phyloP scores from a whole-genome alignment of 306 rosid genomes.

The Castanopsis chinensis region DNA sequence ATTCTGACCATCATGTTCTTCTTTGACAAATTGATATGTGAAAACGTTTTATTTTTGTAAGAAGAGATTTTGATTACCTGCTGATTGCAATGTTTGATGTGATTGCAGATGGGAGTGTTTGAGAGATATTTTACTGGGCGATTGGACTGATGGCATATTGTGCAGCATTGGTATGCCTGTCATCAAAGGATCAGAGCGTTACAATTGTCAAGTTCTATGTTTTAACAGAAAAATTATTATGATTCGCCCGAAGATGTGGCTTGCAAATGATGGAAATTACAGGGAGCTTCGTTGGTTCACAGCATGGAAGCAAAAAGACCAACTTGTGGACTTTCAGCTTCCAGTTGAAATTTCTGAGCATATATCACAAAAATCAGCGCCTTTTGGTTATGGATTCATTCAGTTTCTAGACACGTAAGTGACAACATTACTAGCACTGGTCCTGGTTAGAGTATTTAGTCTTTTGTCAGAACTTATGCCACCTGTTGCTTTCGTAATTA shows the following conservation, averaged over 20 bases:
- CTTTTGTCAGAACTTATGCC: not conserved
- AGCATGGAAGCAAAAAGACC: slow-evolving; percentile 76
- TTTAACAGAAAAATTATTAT: slow-evolving; percentile 71
- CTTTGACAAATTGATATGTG: not conserved
- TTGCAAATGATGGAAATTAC: slow-evolving; percentile 96
- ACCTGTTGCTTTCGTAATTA: not conserved
- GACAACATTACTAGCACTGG: slow-evolving; percentile 9
- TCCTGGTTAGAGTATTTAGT: slow-evolving; percentile 4
- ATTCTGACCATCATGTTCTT: not conserved
- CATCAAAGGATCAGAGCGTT: slow-evolving; percentile 82
- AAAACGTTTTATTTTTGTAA: not conserved
- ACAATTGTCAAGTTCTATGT: slow-evolving; percentile 83
- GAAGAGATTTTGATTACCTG: not conserved
- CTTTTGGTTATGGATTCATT: slow-evolving; percentile 90
- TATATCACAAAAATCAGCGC: slow-evolving; percentile 59
- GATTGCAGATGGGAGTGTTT: slow-evolving; percentile 89
- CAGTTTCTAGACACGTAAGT: slow-evolving; percentile 92
- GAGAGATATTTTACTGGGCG: slow-evolving; percentile 72
- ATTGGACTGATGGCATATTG: slow-evolving; percentile 83
- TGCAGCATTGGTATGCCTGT: slow-evolving; percentile 98
- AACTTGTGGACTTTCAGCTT: slow-evolving; percentile 74
- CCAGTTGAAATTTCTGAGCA: slow-evolving; percentile 69
- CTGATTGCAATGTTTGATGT: slow-evolving; percentile 5
- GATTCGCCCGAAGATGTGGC: slow-evolving; percentile 93
- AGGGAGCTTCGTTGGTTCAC: slow-evolving; percentile 98